phyloP scores from a whole-genome alignment of 2,329 filamentous ascomycete genomes.

The Cytospora piceicola region DNA sequence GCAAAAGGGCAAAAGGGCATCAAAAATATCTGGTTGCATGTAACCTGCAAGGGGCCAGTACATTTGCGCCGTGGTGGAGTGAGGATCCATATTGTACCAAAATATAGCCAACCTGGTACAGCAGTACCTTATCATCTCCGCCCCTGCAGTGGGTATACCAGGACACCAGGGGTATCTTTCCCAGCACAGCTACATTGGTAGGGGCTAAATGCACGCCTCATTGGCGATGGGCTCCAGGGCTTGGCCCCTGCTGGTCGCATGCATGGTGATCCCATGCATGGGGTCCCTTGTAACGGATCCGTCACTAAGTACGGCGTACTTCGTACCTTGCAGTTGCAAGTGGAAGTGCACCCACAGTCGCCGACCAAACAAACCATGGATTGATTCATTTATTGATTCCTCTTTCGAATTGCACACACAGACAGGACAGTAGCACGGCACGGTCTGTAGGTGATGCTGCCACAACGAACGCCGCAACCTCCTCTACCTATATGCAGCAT shows the following conservation, averaged over 20 bases:
- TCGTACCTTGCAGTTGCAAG: constrained; percentile 8
- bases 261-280: not conserved
- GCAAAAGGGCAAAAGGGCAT: not conserved
- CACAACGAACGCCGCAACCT: not conserved
- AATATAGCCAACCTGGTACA: not conserved
- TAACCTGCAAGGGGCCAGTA: constrained; percentile 3
- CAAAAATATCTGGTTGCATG: constrained; percentile 1
- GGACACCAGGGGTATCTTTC: not conserved
- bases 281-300: not conserved
- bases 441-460: too few species aligned
- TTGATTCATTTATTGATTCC: not conserved
- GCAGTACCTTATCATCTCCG: not conserved
- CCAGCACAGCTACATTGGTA: not conserved
- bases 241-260: not conserved
- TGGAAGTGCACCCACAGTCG: not conserved
- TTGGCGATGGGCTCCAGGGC: not conserved
- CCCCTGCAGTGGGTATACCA: not conserved
- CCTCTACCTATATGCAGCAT: too few species aligned
- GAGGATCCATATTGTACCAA: not conserved
- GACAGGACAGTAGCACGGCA: not conserved
- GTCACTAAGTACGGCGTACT: too few species aligned
- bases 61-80: not conserved
- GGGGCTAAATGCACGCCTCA: not conserved
- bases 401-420: not conserved
- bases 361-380: too few species aligned